phyloP scores from a whole-genome alignment of 176 grass and related monocot species.

The maize (Zea mays) region Zm-B73-REFERENCE-NAM-5.0 NC_050102.1:82420501-82421000 shows the following conservation, averaged over 20 bases:
- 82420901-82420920: too few relatives aligned
- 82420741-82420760: background rate
- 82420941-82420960: background rate
- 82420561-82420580: background rate
- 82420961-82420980: background rate
- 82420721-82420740: too few relatives aligned
- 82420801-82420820: background rate
- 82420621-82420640: background rate
- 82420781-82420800: background rate
- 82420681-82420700: background rate
- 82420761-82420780: background rate
- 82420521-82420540: background rate
- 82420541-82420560: slow-evolving; percentile 8
- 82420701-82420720: background rate
- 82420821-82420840: background rate
- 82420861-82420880: too few relatives aligned
- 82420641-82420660: background rate
- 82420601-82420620: background rate
- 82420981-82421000: too few relatives aligned
- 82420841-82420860: too few relatives aligned
- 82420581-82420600: background rate
- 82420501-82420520: slow-evolving; percentile 13
- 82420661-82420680: background rate
- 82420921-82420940: too few relatives aligned
- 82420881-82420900: too few relatives aligned